phyloP scores from a whole-genome alignment of 331 rosid genomes.

The Rhamnella rubrinervis region DNA sequence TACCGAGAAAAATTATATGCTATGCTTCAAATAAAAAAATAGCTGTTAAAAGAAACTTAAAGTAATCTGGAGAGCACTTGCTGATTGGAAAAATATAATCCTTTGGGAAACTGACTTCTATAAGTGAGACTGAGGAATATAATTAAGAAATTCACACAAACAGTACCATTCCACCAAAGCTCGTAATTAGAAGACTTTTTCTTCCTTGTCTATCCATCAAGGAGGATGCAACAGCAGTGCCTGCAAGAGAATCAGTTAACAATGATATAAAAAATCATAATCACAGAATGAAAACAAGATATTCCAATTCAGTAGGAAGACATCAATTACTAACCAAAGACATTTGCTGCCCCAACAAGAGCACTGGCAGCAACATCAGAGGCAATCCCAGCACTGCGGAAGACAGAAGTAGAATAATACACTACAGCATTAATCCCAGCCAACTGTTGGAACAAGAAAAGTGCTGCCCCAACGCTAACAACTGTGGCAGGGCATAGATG shows the following conservation, averaged over 20 bases:
- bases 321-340: conserved; percentile 63
- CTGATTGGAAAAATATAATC: too few species aligned
- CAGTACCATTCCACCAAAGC: conserved; percentile 91
- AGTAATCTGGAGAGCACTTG: too few species aligned
- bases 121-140: not conserved
- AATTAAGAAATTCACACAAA: not conserved
- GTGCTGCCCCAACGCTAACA: conserved; percentile 95
- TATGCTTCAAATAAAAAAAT: too few species aligned
- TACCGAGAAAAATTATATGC: too few species aligned
- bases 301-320: conserved; percentile 1
- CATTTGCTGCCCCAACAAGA: conserved; percentile 93
- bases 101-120: too few species aligned
- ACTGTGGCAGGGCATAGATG: conserved; percentile 50
- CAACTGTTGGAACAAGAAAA: conserved; percentile 90
- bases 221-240: conserved; percentile 87
- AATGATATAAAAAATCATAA: conserved; percentile 13
- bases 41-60: too few species aligned
- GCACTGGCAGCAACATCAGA: conserved; percentile 99
- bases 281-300: not conserved
- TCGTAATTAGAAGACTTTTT: conserved; percentile 83
- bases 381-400: conserved; percentile 92
- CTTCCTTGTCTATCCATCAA: conserved; percentile 95
- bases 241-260: conserved; percentile 43
- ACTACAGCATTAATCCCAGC: conserved; percentile 99
- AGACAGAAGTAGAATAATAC: conserved; percentile 91